Conservation (phyloP, 768 basidiomycete species). For the Pleurotus sapidus region DNA sequence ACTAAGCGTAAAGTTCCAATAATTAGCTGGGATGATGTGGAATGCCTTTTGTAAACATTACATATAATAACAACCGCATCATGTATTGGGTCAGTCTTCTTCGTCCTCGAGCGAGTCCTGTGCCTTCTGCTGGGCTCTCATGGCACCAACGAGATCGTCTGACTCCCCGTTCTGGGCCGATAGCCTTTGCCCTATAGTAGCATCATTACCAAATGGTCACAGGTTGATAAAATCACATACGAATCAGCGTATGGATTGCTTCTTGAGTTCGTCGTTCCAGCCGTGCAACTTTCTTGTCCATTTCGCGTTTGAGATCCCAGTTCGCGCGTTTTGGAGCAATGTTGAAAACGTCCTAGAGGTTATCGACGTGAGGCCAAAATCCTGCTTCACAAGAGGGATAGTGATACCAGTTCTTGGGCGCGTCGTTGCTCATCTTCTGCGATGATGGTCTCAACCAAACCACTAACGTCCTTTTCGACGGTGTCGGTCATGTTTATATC, state of each 20-base stretch:
- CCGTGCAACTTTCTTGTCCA: conserved; percentile 85
- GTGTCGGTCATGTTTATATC: conserved; percentile 72
- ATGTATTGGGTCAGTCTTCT: conserved; percentile 43
- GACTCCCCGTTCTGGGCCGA: conserved; percentile 76
- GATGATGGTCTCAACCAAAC: conserved; percentile 82
- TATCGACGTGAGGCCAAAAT: neutral
- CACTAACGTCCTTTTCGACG: conserved; percentile 81
- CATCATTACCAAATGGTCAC: neutral
- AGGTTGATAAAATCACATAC: conserved; percentile 44
- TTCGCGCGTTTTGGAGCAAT: conserved; percentile 97
- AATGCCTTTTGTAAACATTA: neutral
- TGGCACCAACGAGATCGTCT: conserved; percentile 79
- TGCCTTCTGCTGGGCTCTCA: conserved; percentile 70
- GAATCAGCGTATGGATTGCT: conserved; percentile 88
- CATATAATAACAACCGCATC: neutral
- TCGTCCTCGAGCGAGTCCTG: conserved; percentile 59
- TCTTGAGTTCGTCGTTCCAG: conserved; percentile 92
- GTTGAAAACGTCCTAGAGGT: conserved; percentile 83
- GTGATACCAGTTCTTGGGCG: conserved; percentile 81
- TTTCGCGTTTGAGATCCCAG: conserved; percentile 94
- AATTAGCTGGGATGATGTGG: neutral
- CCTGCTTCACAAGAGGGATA: neutral
- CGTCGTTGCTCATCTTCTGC: conserved; percentile 82
- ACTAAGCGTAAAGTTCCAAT: neutral
- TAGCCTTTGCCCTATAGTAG: conserved; percentile 65